These are phyloP conservation scores for Leishmania arabica DNA, from an alignment of 208 protist genomes.

Conservation along the genomic window DNA sequence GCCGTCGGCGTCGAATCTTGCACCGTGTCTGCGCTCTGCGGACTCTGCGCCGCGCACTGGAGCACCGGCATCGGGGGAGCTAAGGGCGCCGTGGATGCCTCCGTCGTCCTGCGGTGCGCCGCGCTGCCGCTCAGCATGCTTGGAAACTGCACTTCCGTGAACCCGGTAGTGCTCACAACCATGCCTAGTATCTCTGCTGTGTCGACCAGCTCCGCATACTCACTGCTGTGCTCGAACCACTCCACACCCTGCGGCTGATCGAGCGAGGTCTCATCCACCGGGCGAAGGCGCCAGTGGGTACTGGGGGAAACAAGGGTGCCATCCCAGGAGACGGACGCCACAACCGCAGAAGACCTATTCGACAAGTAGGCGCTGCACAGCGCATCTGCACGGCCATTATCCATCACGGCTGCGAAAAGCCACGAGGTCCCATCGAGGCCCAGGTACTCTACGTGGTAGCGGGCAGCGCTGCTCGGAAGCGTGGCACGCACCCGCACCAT, in stretches of 20 bases:
- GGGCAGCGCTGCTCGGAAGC: slow-evolving; percentile 37
- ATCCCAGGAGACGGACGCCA: slow-evolving; percentile 38
- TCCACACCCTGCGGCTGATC: slow-evolving; percentile 24
- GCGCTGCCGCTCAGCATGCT: slow-evolving; percentile 20
- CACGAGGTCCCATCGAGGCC: slow-evolving; percentile 67
- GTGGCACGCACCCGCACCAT: slow-evolving; percentile 50
- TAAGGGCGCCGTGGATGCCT: not conserved
- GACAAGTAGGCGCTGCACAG: slow-evolving; percentile 1
- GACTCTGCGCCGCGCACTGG: slow-evolving; percentile 8
- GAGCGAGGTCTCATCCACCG: not conserved
- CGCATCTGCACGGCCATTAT: slow-evolving; percentile 23
- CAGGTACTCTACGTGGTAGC: slow-evolving; percentile 74
- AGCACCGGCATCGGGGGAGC: slow-evolving; percentile 16
- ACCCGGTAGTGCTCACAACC: slow-evolving; percentile 34
- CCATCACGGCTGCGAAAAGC: slow-evolving; percentile 42
- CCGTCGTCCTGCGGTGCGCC: not conserved
- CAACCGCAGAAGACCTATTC: not conserved
- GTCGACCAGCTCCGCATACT: slow-evolving; percentile 23
- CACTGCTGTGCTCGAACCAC: slow-evolving; percentile 53
- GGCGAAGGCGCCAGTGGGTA: slow-evolving; percentile 64
- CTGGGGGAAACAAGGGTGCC: slow-evolving; percentile 32
- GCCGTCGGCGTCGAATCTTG: not conserved
- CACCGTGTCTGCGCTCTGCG: too few species aligned
- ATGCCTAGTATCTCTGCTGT: slow-evolving; percentile 31
- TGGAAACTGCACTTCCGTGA: slow-evolving; percentile 44